Conservation (phyloP, 495 filamentous ascomycete genomes). For the Daldinia caldariorum region DNA sequence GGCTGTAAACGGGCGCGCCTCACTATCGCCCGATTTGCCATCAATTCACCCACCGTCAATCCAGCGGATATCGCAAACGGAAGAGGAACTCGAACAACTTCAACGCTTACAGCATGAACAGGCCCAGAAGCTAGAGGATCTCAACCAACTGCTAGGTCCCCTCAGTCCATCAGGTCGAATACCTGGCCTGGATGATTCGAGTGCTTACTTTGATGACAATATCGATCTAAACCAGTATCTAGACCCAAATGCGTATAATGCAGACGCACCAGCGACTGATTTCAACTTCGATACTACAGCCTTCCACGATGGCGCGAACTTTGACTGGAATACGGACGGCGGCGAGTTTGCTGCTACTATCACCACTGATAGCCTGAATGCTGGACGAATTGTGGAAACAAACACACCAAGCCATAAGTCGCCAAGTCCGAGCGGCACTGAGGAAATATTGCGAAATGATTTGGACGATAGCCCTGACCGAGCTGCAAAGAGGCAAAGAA, state of each 20-base stretch:
- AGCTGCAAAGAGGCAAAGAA: conserved; percentile 53
- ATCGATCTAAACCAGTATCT: conserved; percentile 78
- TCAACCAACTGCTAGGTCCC: conserved; percentile 76
- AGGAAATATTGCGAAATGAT: conserved; percentile 56
- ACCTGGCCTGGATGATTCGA: conserved; percentile 69
- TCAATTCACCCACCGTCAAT: conserved; percentile 66
- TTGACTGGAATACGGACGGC: conserved; percentile 44
- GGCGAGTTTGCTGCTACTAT: conserved; percentile 27
- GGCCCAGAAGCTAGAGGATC: conserved; percentile 72
- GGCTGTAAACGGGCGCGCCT: conserved; percentile 43
- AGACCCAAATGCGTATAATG: conserved; percentile 68
- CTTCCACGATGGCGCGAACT: conserved; percentile 33
- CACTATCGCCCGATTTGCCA: conserved; percentile 63
- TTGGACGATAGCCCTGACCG: conserved; percentile 51
- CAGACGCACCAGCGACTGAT: conserved; percentile 46
- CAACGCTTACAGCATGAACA: conserved; percentile 79
- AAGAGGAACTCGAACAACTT: conserved; percentile 77
- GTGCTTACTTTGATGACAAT: conserved; percentile 58
- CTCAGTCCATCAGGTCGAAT: conserved; percentile 82
- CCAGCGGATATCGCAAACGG: conserved; percentile 69
- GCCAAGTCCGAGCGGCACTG: conserved; percentile 58
- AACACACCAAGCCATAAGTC: conserved; percentile 49
- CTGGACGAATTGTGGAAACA: conserved; percentile 47
- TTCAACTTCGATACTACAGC: conserved; percentile 52
- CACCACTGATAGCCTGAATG: conserved; percentile 39